A percentile compares a stretch with the other conserved stretches of the same genome.
Evolutionary conservation across 768 basidiomycete genomes (phyloP).

Genomic region (Phanerochaete sordida): DNA sequence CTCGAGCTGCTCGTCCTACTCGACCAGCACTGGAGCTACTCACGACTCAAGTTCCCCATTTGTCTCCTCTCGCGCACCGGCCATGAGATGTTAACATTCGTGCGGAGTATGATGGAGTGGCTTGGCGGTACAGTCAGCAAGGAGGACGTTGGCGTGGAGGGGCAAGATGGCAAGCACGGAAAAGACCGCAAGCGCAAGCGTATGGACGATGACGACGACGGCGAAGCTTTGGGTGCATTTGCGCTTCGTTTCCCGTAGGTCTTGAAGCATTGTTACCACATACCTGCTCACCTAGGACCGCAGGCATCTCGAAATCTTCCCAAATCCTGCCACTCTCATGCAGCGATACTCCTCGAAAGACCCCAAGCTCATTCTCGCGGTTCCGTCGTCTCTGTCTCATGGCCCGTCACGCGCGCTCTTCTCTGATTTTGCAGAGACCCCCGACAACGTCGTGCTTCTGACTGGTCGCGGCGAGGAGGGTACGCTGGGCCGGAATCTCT

Average conservation of each 20-base stretch:
- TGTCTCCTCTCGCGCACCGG: slow-evolving; percentile 92
- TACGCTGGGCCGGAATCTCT: slow-evolving; percentile 74
- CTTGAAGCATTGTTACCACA: not conserved
- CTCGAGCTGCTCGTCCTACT: slow-evolving; percentile 93
- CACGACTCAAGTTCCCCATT: slow-evolving; percentile 79
- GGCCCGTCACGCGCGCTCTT: slow-evolving; percentile 88
- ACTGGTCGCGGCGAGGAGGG: slow-evolving; percentile 78
- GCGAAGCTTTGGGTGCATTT: slow-evolving; percentile 81
- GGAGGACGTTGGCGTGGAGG: slow-evolving; percentile 85
- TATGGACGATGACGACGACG: slow-evolving; percentile 49
- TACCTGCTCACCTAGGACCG: not conserved
- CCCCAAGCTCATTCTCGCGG: slow-evolving; percentile 91
- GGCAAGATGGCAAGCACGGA: slow-evolving; percentile 32
- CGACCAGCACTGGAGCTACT: slow-evolving; percentile 97
- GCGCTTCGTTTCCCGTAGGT: slow-evolving; percentile 84
- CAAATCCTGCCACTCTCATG: slow-evolving; percentile 74
- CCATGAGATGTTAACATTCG: slow-evolving; percentile 90
- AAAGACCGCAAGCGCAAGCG: slow-evolving; percentile 44
- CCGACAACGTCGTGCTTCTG: slow-evolving; percentile 84
- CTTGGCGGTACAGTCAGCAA: slow-evolving; percentile 93
- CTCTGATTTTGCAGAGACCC: slow-evolving; percentile 76
- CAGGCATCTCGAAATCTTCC: slow-evolving; percentile 92
- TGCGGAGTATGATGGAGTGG: slow-evolving; percentile 98
- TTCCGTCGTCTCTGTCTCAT: slow-evolving; percentile 90
- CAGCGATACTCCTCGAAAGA: slow-evolving; percentile 82